phyloP scores from a whole-genome alignment of 2,329 filamentous ascomycete species.

The Fusarium albosuccineum region DNA sequence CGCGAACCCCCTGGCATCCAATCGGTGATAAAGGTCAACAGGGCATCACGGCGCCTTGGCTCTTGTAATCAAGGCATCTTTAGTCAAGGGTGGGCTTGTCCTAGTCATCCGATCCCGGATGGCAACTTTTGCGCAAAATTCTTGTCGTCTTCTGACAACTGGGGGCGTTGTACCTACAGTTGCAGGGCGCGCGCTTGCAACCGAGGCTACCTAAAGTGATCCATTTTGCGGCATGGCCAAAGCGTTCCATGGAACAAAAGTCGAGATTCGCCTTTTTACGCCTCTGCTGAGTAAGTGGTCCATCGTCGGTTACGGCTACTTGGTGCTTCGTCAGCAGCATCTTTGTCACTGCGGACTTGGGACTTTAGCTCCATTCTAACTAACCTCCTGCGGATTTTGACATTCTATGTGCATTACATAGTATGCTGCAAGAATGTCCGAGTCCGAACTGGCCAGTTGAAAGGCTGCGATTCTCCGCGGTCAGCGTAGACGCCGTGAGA shows the following conservation, averaged over 20 bases:
- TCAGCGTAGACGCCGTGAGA: too few species aligned
- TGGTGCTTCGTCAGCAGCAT: constrained; percentile 31
- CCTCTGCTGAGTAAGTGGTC: constrained; percentile 14
- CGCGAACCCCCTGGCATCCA: constrained; percentile 2
- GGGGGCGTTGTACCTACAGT: background rate
- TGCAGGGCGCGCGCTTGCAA: background rate
- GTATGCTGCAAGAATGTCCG: background rate
- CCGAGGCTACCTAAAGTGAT: background rate
- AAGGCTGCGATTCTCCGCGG: background rate
- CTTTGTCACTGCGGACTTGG: constrained; percentile 2
- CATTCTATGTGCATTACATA: background rate
- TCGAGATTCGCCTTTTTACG: background rate
- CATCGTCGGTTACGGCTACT: background rate
- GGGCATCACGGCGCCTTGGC: constrained; percentile 3
- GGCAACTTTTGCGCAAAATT: background rate
- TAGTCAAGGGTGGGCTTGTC: constrained; percentile 2
- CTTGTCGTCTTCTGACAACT: background rate
- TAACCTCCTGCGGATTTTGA: background rate
- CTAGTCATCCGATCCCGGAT: constrained; percentile 3
- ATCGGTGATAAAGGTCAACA: constrained; percentile 2
- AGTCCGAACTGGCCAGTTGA: background rate
- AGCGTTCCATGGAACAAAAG: background rate
- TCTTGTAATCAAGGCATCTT: background rate
- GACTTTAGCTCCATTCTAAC: background rate
- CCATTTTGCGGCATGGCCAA: background rate